phyloP scores from a whole-genome alignment of 2,329 filamentous ascomycete species.

The Aspergillus awamori region DNA sequence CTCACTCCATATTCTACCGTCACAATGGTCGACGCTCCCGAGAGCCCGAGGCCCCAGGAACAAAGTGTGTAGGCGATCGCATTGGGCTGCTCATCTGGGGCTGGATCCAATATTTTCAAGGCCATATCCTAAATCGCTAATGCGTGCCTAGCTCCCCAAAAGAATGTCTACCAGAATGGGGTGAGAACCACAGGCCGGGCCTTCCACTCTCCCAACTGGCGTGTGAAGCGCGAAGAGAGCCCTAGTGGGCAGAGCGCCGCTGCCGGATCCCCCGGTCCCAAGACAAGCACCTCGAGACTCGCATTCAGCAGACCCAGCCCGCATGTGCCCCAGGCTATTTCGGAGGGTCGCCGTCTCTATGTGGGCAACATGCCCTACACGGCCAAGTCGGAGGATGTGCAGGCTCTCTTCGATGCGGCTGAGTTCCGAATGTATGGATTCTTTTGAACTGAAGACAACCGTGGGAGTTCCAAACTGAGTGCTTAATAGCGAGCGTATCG shows the following conservation, averaged over 20 bases:
- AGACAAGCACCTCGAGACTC: slow-evolving; percentile 34
- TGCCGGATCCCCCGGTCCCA: slow-evolving; percentile 31
- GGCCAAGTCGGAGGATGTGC: slow-evolving; percentile 55
- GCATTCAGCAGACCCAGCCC: slow-evolving; percentile 35
- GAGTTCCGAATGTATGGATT: slow-evolving; percentile 39
- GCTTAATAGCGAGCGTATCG: slow-evolving; percentile 57
- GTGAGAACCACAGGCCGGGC: slow-evolving; percentile 41
- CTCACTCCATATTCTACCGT: not conserved
- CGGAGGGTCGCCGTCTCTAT: slow-evolving; percentile 52
- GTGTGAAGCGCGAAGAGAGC: slow-evolving; percentile 42
- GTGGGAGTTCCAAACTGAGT: slow-evolving; percentile 23
- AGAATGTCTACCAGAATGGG: slow-evolving; percentile 35
- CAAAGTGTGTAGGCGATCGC: slow-evolving; percentile 34
- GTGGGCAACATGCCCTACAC: slow-evolving; percentile 60
- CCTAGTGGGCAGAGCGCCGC: slow-evolving; percentile 33
- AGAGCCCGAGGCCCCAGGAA: slow-evolving; percentile 33
- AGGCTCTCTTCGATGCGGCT: slow-evolving; percentile 50
- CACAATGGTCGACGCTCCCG: slow-evolving; percentile 36
- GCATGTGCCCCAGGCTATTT: slow-evolving; percentile 42
- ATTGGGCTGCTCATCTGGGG: slow-evolving; percentile 22
- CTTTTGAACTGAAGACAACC: not conserved
- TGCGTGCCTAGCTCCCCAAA: slow-evolving; percentile 33
- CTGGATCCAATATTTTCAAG: slow-evolving; percentile 15
- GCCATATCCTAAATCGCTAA: slow-evolving; percentile 20
- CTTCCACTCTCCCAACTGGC: slow-evolving; percentile 47